These are phyloP conservation scores for Magnolia officinalis DNA, from an alignment of 164 flowering plant species.

Conservation along the genomic window DNA sequence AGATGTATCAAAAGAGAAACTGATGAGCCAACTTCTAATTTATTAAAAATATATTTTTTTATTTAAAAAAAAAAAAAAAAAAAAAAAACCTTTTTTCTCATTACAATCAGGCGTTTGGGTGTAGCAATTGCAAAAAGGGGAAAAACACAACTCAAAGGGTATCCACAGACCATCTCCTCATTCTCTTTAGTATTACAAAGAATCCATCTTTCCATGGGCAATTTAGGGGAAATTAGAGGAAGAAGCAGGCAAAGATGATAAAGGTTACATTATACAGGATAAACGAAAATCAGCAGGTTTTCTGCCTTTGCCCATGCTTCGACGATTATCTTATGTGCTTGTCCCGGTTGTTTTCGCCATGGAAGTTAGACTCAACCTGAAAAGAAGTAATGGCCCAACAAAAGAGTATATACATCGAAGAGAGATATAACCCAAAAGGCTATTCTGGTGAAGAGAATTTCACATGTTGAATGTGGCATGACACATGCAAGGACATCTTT, in stretches of 20 bases:
- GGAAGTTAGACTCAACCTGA: slow-evolving; percentile 62
- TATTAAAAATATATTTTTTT: too few species aligned
- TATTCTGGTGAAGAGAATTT: neutral
- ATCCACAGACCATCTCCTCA: neutral
- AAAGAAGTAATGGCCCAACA: slow-evolving; percentile 1
- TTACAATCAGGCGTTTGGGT: too few species aligned
- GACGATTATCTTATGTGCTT: slow-evolving; percentile 23
- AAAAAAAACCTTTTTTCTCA: too few species aligned
- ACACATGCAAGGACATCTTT: too few species aligned
- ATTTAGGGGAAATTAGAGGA: neutral
- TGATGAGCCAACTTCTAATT: too few species aligned
- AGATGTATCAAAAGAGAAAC: too few species aligned
- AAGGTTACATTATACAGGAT: neutral
- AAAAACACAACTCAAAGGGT: neutral
- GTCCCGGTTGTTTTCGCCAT: slow-evolving; percentile 39
- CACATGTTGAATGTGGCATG: neutral
- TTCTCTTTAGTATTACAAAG: neutral
- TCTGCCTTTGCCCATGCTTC: neutral
- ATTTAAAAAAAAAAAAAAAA: too few species aligned
- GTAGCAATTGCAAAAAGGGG: neutral
- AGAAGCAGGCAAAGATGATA: too few species aligned
- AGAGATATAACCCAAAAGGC: too few species aligned
- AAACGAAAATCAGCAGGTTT: neutral
- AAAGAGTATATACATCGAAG: neutral
- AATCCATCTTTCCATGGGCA: neutral